These are phyloP conservation scores for Hypholoma sublateritium DNA, from an alignment of 768 basidiomycete genomes.

Conservation along the genomic window DNA sequence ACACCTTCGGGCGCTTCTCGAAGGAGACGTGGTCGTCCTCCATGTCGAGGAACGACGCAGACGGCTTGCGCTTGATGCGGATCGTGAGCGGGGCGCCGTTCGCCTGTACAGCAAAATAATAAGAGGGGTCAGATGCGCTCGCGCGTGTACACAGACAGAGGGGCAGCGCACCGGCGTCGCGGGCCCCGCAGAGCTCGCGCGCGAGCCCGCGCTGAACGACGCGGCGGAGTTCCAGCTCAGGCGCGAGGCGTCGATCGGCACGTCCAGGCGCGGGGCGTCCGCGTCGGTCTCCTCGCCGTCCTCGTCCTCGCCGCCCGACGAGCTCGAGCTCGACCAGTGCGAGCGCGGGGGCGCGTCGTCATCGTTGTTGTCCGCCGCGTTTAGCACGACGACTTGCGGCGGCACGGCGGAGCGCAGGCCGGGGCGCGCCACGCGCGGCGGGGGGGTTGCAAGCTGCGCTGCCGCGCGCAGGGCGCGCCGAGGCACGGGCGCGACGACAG, in stretches of 20 bases:
- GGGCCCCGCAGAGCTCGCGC: neutral
- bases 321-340: neutral
- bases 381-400: neutral
- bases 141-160: neutral
- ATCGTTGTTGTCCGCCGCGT: neutral
- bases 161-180: neutral
- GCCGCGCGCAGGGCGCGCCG: neutral
- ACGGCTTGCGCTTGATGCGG: slow-evolving; percentile 4
- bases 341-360: neutral
- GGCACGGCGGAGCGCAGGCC: neutral
- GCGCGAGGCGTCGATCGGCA: slow-evolving; percentile 25
- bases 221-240: slow-evolving; percentile 23
- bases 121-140: neutral
- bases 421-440: neutral
- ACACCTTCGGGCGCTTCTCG: slow-evolving; percentile 5
- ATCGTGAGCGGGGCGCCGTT: neutral
- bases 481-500: neutral
- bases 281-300: neutral
- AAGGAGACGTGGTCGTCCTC: neutral
- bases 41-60: neutral
- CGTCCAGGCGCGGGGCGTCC: slow-evolving; percentile 18
- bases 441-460: neutral
- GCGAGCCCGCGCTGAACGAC: slow-evolving; percentile 9
- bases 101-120: neutral
- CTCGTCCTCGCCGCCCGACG: neutral